Base-by-base conservation (phyloP, 75 land plant genomes). In the Cryptomeria japonica region DNA sequence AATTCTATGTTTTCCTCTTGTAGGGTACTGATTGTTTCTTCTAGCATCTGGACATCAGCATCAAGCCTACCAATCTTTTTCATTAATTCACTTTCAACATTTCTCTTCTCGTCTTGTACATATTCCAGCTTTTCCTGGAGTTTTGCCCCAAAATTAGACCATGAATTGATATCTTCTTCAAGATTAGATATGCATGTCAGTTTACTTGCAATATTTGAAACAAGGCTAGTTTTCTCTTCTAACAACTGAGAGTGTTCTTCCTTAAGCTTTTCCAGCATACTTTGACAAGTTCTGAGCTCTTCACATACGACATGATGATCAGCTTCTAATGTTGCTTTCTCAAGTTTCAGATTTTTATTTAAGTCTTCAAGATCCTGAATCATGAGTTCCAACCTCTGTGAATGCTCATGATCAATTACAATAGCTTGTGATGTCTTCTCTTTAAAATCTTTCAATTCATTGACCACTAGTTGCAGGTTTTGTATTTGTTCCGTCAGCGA, bases 151-250 rank as follows among this genome's bases (percentile, higher is more conserved):
- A 25, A 64, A 64, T 64, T 64, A 64, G 22, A 8, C 70, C 70
- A 64, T 64, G 70, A 64, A 64, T 64, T 64, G 28, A 64, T 64
- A 64, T 82, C 49, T n/a, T 82, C 84, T 46, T 82, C 51, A 46
- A 82, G 84, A 44, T 82, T 10, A 82, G 84, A 82, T 19, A 82
- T 82, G 32, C 47, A 82, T 46, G 53, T 41, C 18, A n/a, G 41
- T 82, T 82, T 82, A 46, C 84, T 46, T 82, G 34, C 34, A 82
- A 82, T 28, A 28, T 82, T 25, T 82, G 49, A 46, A 82, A 82
- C 15, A 44, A 82, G 84, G 84, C 32, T 46, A 32, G 46, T 46
- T 82, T n/a, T 82, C 84, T 82, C 32, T 25, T 41, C 84, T 41
- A 13, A 44, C 84, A 82, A 28, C 51, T 46, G 49, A 82, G 84